Base-by-base conservation (phyloP, 1,139 yeast species). In the Nakaseomyces delphensis region DNA sequence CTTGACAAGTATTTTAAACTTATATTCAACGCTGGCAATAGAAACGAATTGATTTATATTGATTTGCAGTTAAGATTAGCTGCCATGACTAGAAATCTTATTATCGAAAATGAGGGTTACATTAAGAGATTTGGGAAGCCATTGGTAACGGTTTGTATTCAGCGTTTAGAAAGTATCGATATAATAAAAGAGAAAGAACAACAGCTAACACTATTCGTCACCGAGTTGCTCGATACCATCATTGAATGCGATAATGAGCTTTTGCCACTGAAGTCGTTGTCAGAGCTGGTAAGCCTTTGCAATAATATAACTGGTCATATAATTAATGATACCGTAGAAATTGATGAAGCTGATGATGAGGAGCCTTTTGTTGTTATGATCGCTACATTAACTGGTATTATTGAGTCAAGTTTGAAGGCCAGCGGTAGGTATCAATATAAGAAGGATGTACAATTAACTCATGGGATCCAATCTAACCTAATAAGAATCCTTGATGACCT, bases 1-100 rank as follows among this genome's bases (percentile, higher is more conserved):
- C 7, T 52, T 18, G 50, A 51, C 40, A 46, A 49, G 27, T 53
- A 51, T 39, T 44, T 49, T n/a, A 47, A 49, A 2, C 44, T 44
- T 19, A 45, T 56, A 4, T 15, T 52, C 28, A n/a, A 16, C 18
- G 16, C 36, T 11, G 40, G 40, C 4, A 43, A 41, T 8, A 24
- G 11, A 3, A 45, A 47, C 13, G 48, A 39, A 11, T 23, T 47
- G 4, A 33, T 50, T 30, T 21, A 50, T 5, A 16, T 41, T 4
- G 49, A 44, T 5, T 38, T 59, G 32, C 59, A 60, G 30, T 48
- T 54, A 49, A 51, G 60, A 42, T 39, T 57, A 1, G 44, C 57
- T 21, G 60, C 54, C 4, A 37, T 60, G 36, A 31, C 55, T 4
- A 56, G 51, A 41, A 61, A 61, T 43, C 44, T 60, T 31, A 51